These are phyloP conservation scores for Cylindricascospora bacillispora DNA, from an alignment of 1,139 yeast genomes.

Conservation along the genomic window DNA sequence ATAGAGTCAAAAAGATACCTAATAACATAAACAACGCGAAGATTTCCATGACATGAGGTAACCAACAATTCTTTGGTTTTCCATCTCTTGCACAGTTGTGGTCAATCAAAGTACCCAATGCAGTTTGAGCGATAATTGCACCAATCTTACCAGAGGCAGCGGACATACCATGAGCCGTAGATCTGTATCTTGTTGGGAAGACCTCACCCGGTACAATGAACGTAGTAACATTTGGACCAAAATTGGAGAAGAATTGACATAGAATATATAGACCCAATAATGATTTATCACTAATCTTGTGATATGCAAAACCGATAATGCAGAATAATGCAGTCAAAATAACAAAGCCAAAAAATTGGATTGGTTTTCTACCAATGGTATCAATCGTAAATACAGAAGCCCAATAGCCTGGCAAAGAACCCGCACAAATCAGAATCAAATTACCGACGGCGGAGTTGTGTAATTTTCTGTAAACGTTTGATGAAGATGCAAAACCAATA, in stretches of 20 bases:
- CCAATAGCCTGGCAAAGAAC: conserved; percentile 91
- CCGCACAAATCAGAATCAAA: conserved; percentile 80
- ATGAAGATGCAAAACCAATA: conserved; percentile 60
- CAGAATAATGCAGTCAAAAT: conserved; percentile 52
- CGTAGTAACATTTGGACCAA: conserved; percentile 94
- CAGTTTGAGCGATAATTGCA: conserved; percentile 90
- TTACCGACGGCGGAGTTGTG: conserved; percentile 80
- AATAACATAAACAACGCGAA: conserved; percentile 81
- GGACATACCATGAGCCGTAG: conserved; percentile 95
- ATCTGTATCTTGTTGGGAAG: conserved; percentile 95
- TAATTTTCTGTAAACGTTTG: conserved; percentile 49
- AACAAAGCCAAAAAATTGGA: conserved; percentile 63
- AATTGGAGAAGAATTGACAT: conserved; percentile 76
- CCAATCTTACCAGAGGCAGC: conserved; percentile 96
- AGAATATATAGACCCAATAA: conserved; percentile 62
- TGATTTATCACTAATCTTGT: conserved; percentile 51
- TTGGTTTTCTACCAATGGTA: conserved; percentile 66
- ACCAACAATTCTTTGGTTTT: conserved; percentile 48
- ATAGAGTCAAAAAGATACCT: conserved; percentile 51
- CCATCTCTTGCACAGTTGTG: conserved; percentile 55
- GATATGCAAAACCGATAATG: conserved; percentile 63
- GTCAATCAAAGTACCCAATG: conserved; percentile 71
- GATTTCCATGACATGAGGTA: conserved; percentile 85
- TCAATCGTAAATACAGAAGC: conserved; percentile 64
- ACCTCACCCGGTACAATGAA: conserved; percentile 93